Base-by-base conservation (phyloP, 148 eudicot species). In the Cornus kousa region DNA sequence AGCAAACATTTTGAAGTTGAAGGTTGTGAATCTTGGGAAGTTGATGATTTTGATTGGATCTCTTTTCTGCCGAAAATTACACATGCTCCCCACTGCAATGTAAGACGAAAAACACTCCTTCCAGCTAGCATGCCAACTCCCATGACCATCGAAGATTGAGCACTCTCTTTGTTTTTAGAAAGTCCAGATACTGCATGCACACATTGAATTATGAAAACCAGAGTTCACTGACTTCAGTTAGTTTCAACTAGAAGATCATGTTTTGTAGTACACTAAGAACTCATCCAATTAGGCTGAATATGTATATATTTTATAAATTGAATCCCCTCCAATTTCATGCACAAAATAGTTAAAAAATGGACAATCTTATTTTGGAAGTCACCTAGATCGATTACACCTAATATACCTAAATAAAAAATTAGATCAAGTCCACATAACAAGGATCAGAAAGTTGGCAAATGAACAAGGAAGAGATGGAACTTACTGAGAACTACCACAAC, bases 11-110 rank as follows among this genome's bases (percentile, higher is more conserved):
- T 57, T 67, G 82, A 78, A 78, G 60, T 67, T 24, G 79, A 9
- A 33, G 72, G 5, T 65, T 35, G 57, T 57, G 81, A 33, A 40
- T 69, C 31, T 57, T 17, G 50, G 40, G 68, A 46, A 72, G 23
- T 13, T 53, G 77, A 46, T 66, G 74, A 43, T 50, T 40, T 66
- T 22, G 68, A 37, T 3, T 9, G 35, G 48, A 83, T 24, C 8
- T 46, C 35, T 9, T 33, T 81, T 48, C 68, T 71, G 64, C 80
- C 83, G 50, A 80, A 74, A 24, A 86, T 83, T 11, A 86, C 82
- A 39, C 86, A 81, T 14, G 83, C 74, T 31, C 86, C 88, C 88
- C 88, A 86, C 67, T 80, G 59, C 53, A 86, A 16, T 7, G 88
- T 86, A 31, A 86, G 84, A 12, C 37, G 65, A 2, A 86, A 78